A percentile compares a stretch with the other conserved stretches of the same genome.
Evolutionary conservation across 2,329 filamentous ascomycete genomes (phyloP).

Genomic region (Sporothrix globosa): DNA sequence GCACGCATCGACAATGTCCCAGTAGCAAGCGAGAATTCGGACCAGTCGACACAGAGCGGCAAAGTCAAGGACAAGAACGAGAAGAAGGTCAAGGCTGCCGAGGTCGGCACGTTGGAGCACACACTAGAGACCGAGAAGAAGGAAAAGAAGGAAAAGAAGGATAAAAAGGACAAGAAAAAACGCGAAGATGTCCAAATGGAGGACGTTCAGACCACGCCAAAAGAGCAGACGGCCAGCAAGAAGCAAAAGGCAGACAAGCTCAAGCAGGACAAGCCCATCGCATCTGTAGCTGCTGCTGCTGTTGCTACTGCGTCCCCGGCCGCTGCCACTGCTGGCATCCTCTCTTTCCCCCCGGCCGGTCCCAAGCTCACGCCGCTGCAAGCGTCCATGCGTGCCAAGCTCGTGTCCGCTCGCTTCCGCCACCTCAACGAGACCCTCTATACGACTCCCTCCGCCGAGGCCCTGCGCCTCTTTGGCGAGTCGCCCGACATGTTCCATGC

Average conservation of each 20-base stretch:
- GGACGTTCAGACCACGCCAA: slow-evolving; percentile 32
- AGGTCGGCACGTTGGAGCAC: slow-evolving; percentile 2
- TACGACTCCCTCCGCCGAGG: slow-evolving; percentile 81
- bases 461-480: slow-evolving; percentile 78
- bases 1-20: background rate
- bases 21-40: slow-evolving; percentile 28
- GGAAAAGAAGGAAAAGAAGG: slow-evolving; percentile 38
- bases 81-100: slow-evolving; percentile 24
- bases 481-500: slow-evolving; percentile 93
- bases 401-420: slow-evolving; percentile 92
- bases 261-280: slow-evolving; percentile 34
- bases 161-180: background rate
- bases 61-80: slow-evolving; percentile 24
- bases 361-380: slow-evolving; percentile 82
- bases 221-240: slow-evolving; percentile 37
- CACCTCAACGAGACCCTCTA: slow-evolving; percentile 97
- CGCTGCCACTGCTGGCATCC: slow-evolving; percentile 42
- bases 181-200: slow-evolving; percentile 30
- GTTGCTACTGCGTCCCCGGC: background rate
- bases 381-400: slow-evolving; percentile 90
- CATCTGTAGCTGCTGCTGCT: slow-evolving; percentile 3
- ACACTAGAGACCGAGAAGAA: slow-evolving; percentile 35
- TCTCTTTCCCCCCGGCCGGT: slow-evolving; percentile 48
- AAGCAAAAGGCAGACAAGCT: slow-evolving; percentile 38
- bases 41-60: background rate